Base-by-base conservation (phyloP, 345 rosid species). In the Syzygium aromaticum region DNA sequence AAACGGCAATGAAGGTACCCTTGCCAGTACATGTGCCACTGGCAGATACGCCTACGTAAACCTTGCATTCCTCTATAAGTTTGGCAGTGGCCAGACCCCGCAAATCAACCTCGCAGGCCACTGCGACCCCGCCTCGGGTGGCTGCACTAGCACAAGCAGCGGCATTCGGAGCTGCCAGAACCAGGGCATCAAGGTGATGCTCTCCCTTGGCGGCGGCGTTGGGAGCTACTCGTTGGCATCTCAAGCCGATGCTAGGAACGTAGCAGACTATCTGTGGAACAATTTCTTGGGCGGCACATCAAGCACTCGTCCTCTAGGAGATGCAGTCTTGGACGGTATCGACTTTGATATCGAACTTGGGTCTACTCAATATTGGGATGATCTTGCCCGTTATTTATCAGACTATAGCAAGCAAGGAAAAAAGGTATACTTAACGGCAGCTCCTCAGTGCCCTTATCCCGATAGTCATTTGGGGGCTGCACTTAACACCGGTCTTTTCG, bases 361-460 rank as follows among this genome's bases (percentile, higher is more conserved):
- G 33, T 92, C 93, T 4, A 87, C 91, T 57, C 83, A 85, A 17
- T 86, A 90, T n/a, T 94, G 89, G 87, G 93, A 91, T 57, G 88
- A 91, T 86, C 94, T 94, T 54, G 94, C 92, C 27, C 89, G 91
- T 38, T 63, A 15, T 77, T 84, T 94, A 33, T 51, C 91, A 6
- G 91, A 64, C 22, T 87, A 87, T 33, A 90, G 93, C 87, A 63
- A 54, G 4, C 49, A 40, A 46, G 91, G 91, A 28, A 91, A 80
- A 52, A 94, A 90, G 89, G 94, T 94, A 25, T 93, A 92, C 86
- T 33, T 94, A 86, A 78, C 96, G 13, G 95, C 93, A 52, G 94
- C 95, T 73, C 95, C 96, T 27, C 94, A 94, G 38, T 93, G 96
- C 89, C 94, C 93, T 23, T 94, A 90, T 87, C 95, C 96, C 1